phyloP scores from a whole-genome alignment of 2,329 filamentous ascomycete genomes.

The Fusarium irregulare region DNA sequence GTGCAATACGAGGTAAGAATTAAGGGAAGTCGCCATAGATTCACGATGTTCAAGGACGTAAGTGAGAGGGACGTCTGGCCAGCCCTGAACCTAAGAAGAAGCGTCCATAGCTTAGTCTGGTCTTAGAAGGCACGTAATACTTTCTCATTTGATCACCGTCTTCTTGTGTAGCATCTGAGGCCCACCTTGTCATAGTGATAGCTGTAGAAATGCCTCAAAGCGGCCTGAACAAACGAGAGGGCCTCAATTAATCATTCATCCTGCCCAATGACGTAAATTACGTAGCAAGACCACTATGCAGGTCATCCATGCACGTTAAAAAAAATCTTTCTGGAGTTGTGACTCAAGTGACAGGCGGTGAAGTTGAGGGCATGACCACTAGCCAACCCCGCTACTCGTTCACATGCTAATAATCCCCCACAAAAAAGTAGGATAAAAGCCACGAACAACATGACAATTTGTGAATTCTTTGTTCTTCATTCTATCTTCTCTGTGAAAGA shows the following conservation, averaged over 20 bases:
- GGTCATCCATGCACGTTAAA: background rate
- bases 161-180: background rate
- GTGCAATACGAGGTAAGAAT: background rate
- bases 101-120: background rate
- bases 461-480: background rate
- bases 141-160: background rate
- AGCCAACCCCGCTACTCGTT: background rate
- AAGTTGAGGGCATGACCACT: background rate
- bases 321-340: background rate
- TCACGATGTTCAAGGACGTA: background rate
- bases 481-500: background rate
- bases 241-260: background rate
- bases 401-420: background rate
- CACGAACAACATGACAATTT: background rate
- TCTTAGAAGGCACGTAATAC: background rate
- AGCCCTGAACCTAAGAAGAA: too few species aligned
- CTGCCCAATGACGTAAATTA: background rate
- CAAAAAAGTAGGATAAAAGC: conserved; percentile 5
- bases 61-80: too few species aligned
- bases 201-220: background rate
- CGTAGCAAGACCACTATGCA: background rate
- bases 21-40: background rate
- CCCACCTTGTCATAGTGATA: background rate
- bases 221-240: background rate
- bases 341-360: background rate